These are phyloP conservation scores for Rhizodiscina lignyota DNA, from an alignment of 495 filamentous ascomycete species.

Conservation along the genomic window DNA sequence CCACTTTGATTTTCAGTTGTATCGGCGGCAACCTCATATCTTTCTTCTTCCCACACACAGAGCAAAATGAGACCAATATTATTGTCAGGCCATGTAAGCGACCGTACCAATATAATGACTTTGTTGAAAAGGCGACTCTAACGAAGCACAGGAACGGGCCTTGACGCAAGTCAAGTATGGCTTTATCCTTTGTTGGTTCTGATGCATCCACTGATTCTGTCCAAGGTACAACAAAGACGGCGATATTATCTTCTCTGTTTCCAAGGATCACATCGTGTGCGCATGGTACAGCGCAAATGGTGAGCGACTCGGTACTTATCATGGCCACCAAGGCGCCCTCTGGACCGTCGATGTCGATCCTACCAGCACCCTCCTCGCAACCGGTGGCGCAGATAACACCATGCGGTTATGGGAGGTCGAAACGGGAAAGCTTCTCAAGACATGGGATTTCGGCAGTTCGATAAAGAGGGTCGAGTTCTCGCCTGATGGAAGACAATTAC, in stretches of 20 bases:
- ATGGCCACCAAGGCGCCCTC: constrained; percentile 91
- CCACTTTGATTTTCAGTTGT: too few relatives aligned
- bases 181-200: not conserved
- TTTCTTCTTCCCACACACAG: too few relatives aligned
- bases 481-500: constrained; percentile 71
- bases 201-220: not conserved
- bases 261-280: constrained; percentile 95
- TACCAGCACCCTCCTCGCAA: constrained; percentile 81
- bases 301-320: constrained; percentile 71
- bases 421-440: constrained; percentile 82
- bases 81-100: constrained; percentile 72
- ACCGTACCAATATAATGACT: too few relatives aligned
- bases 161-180: constrained; percentile 89
- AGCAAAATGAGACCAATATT: constrained; percentile 79
- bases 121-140: too few relatives aligned
- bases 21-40: too few relatives aligned
- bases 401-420: constrained; percentile 93
- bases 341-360: constrained; percentile 98
- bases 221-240: constrained; percentile 80
- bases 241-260: constrained; percentile 90
- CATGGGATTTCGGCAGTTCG: constrained; percentile 90
- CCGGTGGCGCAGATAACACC: constrained; percentile 93
- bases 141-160: constrained; percentile 68
- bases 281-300: constrained; percentile 58
- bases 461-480: constrained; percentile 95